phyloP scores from a whole-genome alignment of 495 filamentous ascomycete species.

The Aspergillus asperescens region DNA sequence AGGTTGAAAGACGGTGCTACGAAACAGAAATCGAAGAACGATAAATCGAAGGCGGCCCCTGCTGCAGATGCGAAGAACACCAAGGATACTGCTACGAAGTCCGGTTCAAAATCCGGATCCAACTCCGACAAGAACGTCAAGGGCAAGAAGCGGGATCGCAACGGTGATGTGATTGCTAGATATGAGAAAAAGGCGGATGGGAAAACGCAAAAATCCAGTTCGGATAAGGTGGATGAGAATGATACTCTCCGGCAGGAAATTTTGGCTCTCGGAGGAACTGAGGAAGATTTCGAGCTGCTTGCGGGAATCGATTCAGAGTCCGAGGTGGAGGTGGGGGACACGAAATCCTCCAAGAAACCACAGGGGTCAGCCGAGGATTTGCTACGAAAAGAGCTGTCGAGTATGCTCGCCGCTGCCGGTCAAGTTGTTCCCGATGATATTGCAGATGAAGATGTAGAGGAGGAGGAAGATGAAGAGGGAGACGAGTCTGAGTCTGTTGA shows the following conservation, averaged over 20 bases:
- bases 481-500: conserved; percentile 41
- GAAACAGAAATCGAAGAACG: conserved; percentile 43
- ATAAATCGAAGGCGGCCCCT: conserved; percentile 22
- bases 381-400: conserved; percentile 39
- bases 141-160: conserved; percentile 46
- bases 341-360: conserved; percentile 18
- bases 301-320: conserved; percentile 56
- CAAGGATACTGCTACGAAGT: conserved; percentile 27
- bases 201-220: conserved; percentile 24
- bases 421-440: conserved; percentile 41
- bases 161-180: conserved; percentile 46
- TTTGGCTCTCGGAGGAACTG: conserved; percentile 67
- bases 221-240: conserved; percentile 22
- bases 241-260: conserved; percentile 63
- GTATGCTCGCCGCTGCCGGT: conserved; percentile 40
- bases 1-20: conserved; percentile 43
- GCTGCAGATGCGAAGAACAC: conserved; percentile 24
- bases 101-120: conserved; percentile 25
- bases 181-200: conserved; percentile 25
- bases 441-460: conserved; percentile 42
- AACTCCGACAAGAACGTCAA: conserved; percentile 38
- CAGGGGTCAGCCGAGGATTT: conserved; percentile 30
- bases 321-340: conserved; percentile 50
- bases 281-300: conserved; percentile 67
- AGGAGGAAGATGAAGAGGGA: conserved; percentile 33